phyloP scores from a whole-genome alignment of 768 basidiomycete species.

The Boletus subparvulus region DNA sequence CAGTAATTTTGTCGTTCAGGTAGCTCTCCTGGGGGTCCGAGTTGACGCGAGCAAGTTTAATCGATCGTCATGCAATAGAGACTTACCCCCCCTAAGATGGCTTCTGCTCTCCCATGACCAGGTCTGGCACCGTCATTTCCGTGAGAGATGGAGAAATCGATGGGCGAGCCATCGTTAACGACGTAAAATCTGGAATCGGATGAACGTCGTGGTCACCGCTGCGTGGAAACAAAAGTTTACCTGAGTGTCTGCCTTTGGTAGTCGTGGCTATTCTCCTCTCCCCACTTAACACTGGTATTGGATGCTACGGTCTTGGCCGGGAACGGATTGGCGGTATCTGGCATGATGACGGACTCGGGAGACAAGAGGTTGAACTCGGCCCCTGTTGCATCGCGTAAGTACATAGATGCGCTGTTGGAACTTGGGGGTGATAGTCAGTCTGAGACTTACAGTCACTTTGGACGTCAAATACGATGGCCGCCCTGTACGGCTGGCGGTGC shows the following conservation, averaged over 20 bases:
- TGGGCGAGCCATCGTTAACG: conserved; percentile 4
- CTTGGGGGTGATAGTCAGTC: neutral
- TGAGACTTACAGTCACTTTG: conserved; percentile 6
- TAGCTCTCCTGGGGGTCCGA: neutral
- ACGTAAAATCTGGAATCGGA: neutral
- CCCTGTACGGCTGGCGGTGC: neutral
- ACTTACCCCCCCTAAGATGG: neutral
- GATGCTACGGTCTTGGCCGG: neutral
- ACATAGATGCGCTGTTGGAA: neutral
- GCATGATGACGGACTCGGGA: neutral
- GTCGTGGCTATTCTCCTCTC: neutral
- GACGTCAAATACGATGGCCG: conserved; percentile 2
- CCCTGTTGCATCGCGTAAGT: neutral
- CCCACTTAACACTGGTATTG: conserved; percentile 3
- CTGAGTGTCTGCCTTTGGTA: conserved; percentile 4
- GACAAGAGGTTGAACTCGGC: conserved; percentile 13
- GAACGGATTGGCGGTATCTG: neutral
- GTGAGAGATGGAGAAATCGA: conserved; percentile 3
- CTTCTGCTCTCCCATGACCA: neutral
- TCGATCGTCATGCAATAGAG: neutral
- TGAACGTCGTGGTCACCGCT: neutral
- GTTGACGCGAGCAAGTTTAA: neutral
- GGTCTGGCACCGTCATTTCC: neutral
- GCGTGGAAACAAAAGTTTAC: neutral
- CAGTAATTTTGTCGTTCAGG: neutral